phyloP scores from a whole-genome alignment of 108 stramenopile species.

The Fragilariopsis cylindrus region DNA sequence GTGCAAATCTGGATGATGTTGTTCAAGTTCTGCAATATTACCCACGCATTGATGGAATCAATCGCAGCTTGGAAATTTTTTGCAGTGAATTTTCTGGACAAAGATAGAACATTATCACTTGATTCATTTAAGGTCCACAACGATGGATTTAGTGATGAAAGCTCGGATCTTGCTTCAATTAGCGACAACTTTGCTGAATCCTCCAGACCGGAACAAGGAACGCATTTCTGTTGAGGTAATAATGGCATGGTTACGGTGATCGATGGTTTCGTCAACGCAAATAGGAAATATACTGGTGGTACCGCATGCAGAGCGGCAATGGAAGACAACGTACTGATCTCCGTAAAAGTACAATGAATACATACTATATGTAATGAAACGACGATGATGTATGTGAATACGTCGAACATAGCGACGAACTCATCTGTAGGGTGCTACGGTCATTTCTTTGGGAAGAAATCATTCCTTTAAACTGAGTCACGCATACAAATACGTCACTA shows the following conservation, averaged over 20 bases:
- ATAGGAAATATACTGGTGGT: neutral
- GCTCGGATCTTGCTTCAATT: slow-evolving; percentile 27
- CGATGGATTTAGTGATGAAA: slow-evolving; percentile 26
- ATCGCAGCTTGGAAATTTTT: slow-evolving; percentile 75
- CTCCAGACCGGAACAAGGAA: slow-evolving; percentile 66
- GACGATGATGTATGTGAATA: too few species aligned
- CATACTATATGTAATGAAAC: too few species aligned
- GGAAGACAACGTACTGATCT: too few species aligned
- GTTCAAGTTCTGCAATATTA: slow-evolving; percentile 70
- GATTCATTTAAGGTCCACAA: slow-evolving; percentile 32
- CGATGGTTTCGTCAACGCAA: neutral
- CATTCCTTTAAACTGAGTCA: too few species aligned
- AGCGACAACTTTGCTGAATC: slow-evolving; percentile 51
- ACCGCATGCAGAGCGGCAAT: too few species aligned
- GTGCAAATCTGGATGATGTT: slow-evolving; percentile 94
- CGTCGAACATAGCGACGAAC: too few species aligned
- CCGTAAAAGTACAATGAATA: too few species aligned
- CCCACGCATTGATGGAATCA: slow-evolving; percentile 81
- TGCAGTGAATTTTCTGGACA: slow-evolving; percentile 54
- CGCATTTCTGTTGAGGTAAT: slow-evolving; percentile 32
- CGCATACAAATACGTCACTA: too few species aligned
- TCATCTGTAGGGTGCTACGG: too few species aligned
- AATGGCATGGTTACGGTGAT: slow-evolving; percentile 2
- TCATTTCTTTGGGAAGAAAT: too few species aligned
- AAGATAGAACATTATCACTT: slow-evolving; percentile 10